Evolutionary conservation across 345 rosid species (phyloP), one percentile per base, ranked within the genome.

Genomic region (Citrus trifoliata): DNA sequence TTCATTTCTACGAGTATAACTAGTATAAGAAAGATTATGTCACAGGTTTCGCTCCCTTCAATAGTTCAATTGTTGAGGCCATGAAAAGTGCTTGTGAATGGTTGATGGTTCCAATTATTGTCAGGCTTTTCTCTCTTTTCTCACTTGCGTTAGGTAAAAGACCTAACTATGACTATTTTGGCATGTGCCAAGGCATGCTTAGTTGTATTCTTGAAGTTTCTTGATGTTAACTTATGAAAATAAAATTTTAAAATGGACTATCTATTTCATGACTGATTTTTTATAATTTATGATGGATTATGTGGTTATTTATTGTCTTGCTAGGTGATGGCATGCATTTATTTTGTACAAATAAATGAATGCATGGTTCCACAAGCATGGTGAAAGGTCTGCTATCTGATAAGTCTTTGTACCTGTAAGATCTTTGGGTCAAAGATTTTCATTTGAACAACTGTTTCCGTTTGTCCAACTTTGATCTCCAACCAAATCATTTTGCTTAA

Each of bases 341-440:
- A 72, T 56, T 33, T 35, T 64, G 58, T 35, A 56, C 28, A 48
- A 28, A 80, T 53, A 33, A 77, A 40, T 42, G 70, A 14, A 48
- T 70, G 27, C 19, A 73, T 72, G 42, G 40, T 10, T 46, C 19
- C 5, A 25, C 61, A 66, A 59, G 58, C 56, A 24, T 72, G 81
- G 71, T 83, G 79, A 77, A 63, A 79, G 76, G 78, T 83, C 81
- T 74, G 74, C 80, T 74, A 77, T 81, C 82, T 56, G 80, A 81
- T 71, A 70, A 86, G 73, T 78, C 83, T 65, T 67, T 38, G 40
- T 76, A 85, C 79, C 80, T 74, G 73, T 72, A 78, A 80, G 84
- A 88, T 88, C 89, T 85, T 78, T 75, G 40, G 88, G 93, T 88
- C 91, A 90, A 90, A 87, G 91, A 88, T 88, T 71, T 67, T 80